A percentile compares a stretch with the other conserved stretches of the same genome.
Conservation (phyloP, 305 asterid genomes). For the Fraxinus baroniana region DNA sequence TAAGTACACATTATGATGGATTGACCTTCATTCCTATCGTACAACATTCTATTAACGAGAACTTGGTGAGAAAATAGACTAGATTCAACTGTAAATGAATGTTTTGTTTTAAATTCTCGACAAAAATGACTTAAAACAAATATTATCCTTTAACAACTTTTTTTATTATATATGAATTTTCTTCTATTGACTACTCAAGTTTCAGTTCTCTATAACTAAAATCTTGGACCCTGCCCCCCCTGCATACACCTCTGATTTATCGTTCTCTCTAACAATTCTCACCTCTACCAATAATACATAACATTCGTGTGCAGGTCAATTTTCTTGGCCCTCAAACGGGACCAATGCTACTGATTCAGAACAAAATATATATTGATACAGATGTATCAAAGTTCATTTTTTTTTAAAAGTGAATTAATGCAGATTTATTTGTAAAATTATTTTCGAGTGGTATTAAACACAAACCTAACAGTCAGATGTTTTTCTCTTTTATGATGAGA, state of each 20-base stretch:
- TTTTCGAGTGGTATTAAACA: background rate
- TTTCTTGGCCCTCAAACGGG: background rate
- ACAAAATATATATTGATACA: background rate
- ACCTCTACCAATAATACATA: background rate
- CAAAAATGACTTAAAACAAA: background rate
- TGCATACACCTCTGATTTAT: background rate
- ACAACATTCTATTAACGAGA: too few species aligned
- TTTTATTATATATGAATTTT: too few species aligned
- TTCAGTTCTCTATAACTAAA: background rate
- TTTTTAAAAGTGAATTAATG: background rate
- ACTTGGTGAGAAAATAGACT: too few species aligned
- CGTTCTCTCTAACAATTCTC: background rate
- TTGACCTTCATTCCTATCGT: background rate
- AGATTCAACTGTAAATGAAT: background rate
- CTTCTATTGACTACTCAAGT: background rate
- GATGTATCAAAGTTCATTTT: background rate
- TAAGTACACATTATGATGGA: background rate
- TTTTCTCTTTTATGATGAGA: slow-evolving; percentile 8
- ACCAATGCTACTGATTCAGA: background rate
- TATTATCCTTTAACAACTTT: too few species aligned
- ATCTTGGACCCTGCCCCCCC: background rate
- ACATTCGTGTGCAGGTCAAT: background rate
- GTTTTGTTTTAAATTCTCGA: too few species aligned
- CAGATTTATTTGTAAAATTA: background rate
- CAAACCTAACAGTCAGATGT: background rate